These are phyloP conservation scores for Phaeotremella skinneri DNA, from an alignment of 768 basidiomycete species.

Conservation along the genomic window DNA sequence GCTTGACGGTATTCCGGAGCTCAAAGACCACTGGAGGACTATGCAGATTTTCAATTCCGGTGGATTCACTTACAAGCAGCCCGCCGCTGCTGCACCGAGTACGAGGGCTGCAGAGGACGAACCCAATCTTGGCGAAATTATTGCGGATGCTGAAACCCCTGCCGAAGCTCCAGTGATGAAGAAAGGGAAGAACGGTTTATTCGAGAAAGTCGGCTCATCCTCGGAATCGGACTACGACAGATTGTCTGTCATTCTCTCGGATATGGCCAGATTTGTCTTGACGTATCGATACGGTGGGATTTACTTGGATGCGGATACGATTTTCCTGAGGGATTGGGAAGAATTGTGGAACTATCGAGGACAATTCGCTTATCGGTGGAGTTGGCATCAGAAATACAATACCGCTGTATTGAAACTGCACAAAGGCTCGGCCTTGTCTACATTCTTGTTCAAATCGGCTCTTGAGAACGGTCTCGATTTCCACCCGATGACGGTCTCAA, in stretches of 20 bases:
- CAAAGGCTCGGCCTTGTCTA: constrained; percentile 85
- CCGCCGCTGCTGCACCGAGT: constrained; percentile 25
- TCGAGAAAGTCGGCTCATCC: constrained; percentile 83
- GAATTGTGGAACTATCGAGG: constrained; percentile 96
- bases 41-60: constrained; percentile 74
- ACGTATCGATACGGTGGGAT: constrained; percentile 95
- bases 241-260: constrained; percentile 87
- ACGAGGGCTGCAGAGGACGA: constrained; percentile 18
- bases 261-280: constrained; percentile 96
- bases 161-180: constrained; percentile 23
- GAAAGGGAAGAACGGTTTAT: constrained; percentile 58
- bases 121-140: constrained; percentile 33
- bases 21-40: constrained; percentile 84
- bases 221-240: constrained; percentile 84
- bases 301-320: constrained; percentile 94
- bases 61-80: constrained; percentile 47
- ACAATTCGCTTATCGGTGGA: constrained; percentile 96
- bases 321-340: constrained; percentile 96
- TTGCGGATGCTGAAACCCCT: constrained; percentile 30
- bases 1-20: constrained; percentile 82
- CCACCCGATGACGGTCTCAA: constrained; percentile 91
- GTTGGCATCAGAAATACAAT: constrained; percentile 86
- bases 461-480: constrained; percentile 89
- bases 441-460: constrained; percentile 90
- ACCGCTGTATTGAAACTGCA: constrained; percentile 93